phyloP scores from a whole-genome alignment of 345 rosid species.

The Cardamine resedifolia region DNA sequence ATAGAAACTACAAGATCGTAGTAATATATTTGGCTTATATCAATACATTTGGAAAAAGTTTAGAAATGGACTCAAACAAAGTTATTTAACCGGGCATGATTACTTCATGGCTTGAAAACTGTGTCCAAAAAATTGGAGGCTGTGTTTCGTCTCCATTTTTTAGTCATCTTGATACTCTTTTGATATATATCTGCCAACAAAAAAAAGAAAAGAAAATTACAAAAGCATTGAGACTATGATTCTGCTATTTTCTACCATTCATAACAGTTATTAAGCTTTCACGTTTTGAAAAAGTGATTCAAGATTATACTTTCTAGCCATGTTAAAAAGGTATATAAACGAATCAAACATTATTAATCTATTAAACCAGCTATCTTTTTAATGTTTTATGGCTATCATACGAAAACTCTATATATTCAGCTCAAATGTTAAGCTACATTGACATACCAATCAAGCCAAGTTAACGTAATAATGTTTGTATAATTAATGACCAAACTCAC shows the following conservation, averaged over 20 bases:
- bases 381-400: not conserved
- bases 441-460: not conserved
- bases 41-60: not conserved
- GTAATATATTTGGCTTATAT: not conserved
- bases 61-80: not conserved
- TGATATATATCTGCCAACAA: not conserved
- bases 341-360: not conserved
- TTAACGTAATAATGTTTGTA: not conserved
- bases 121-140: not conserved
- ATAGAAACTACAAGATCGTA: not conserved
- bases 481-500: slow-evolving; percentile 1
- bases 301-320: too few species aligned
- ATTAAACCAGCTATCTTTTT: not conserved
- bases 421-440: not conserved
- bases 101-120: not conserved
- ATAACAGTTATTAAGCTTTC: too few species aligned
- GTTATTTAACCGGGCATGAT: not conserved
- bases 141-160: not conserved
- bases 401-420: not conserved
- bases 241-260: not conserved
- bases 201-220: not conserved
- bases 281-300: not conserved
- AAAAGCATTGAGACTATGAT: not conserved
- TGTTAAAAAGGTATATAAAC: not conserved
- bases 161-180: not conserved